Conservation (phyloP, 176 grass and related monocot species). For the Carex pumila region DNA sequence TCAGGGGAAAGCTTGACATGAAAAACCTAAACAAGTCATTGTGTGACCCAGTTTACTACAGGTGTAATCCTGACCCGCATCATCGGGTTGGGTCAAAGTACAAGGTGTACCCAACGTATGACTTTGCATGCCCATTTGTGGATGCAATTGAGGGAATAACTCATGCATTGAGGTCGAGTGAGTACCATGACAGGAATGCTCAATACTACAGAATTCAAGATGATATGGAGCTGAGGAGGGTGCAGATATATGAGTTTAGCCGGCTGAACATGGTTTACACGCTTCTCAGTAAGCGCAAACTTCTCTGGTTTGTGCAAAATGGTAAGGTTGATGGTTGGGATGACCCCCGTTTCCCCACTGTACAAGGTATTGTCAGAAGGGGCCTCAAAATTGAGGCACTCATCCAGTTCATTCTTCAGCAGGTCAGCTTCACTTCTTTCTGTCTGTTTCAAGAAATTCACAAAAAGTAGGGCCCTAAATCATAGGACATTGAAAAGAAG, state of each 20-base stretch:
- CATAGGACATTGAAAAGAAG: neutral
- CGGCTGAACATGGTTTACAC: constrained; percentile 93
- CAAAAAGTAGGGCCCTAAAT: neutral
- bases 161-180: constrained; percentile 82
- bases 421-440: constrained; percentile 35
- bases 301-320: constrained; percentile 92
- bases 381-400: constrained; percentile 87
- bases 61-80: constrained; percentile 61
- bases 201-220: constrained; percentile 70
- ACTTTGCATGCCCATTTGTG: constrained; percentile 95
- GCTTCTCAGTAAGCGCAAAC: constrained; percentile 75
- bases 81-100: constrained; percentile 75
- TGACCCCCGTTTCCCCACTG: constrained; percentile 78
- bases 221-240: constrained; percentile 64
- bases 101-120: constrained; percentile 89
- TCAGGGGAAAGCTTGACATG: constrained; percentile 85
- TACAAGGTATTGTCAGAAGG: constrained; percentile 85
- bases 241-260: constrained; percentile 86
- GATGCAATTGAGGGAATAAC: constrained; percentile 67
- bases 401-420: constrained; percentile 85
- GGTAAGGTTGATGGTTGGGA: constrained; percentile 85
- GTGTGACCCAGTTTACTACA: constrained; percentile 76
- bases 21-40: constrained; percentile 80
- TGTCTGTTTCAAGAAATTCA: constrained; percentile 40
- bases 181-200: constrained; percentile 89